phyloP scores from a whole-genome alignment of 83 land plant species.

The Diphasiastrum complanatum region DNA sequence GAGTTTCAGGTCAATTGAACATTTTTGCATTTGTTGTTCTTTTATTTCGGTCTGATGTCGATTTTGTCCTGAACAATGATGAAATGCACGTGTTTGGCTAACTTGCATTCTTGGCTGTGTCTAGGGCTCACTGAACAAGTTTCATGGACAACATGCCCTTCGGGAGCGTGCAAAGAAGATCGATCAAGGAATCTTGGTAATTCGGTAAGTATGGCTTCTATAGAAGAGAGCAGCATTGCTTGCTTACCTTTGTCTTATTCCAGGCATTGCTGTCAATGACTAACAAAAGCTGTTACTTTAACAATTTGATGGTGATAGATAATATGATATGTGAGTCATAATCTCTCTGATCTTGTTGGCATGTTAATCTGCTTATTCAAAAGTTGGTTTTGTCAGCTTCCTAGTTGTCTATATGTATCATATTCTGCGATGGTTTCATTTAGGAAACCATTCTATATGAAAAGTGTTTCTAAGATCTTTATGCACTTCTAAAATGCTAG shows the following conservation, averaged over 20 bases:
- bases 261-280: constrained; percentile 9
- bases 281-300: too few relatives aligned
- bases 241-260: neutral
- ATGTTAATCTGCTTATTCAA: too few relatives aligned
- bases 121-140: constrained; percentile 88
- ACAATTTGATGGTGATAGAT: too few relatives aligned
- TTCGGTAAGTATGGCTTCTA: constrained; percentile 38
- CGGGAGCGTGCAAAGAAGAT: constrained; percentile 94
- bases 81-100: neutral
- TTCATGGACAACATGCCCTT: constrained; percentile 96
- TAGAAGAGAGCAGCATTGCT: too few relatives aligned
- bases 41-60: neutral
- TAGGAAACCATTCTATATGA: too few relatives aligned
- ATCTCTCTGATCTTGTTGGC: too few relatives aligned
- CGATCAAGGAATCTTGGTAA: constrained; percentile 92
- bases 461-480: too few relatives aligned
- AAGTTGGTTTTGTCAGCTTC: too few relatives aligned
- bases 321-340: too few relatives aligned
- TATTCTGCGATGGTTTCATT: too few relatives aligned
- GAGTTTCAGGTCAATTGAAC: neutral
- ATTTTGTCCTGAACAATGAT: neutral
- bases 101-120: neutral
- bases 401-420: too few relatives aligned
- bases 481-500: too few relatives aligned
- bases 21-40: neutral